A percentile compares a stretch with the other conserved stretches of the same genome.
phyloP scores from a whole-genome alignment of 148 eudicot species.

The Amaranthus cruentus region DNA sequence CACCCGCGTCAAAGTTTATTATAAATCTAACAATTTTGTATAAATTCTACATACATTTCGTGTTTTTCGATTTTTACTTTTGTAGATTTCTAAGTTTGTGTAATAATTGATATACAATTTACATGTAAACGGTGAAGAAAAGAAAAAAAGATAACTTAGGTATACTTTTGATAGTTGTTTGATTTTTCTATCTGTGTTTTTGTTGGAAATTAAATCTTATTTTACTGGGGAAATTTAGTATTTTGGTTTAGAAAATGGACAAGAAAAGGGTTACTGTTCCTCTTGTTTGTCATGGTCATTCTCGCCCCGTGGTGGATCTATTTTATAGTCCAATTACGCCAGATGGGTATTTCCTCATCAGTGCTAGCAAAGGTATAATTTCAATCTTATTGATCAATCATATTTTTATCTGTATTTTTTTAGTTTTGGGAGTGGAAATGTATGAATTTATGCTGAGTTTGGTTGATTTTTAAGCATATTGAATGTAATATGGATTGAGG shows the following conservation, averaged over 20 bases:
- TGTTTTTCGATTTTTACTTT: neutral
- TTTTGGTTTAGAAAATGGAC: constrained; percentile 38
- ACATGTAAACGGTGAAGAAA: neutral
- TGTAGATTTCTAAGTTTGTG: constrained; percentile 26
- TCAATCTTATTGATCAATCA: neutral
- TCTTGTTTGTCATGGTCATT: constrained; percentile 86
- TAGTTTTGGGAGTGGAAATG: constrained; percentile 4
- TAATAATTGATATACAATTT: constrained; percentile 11
- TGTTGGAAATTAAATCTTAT: constrained; percentile 7
- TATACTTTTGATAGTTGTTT: neutral
- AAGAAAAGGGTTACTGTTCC: constrained; percentile 69
- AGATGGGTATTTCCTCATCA: constrained; percentile 74
- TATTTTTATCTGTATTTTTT: neutral
- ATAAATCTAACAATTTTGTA: constrained; percentile 21
- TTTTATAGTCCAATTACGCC: constrained; percentile 81
- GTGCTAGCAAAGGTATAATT: constrained; percentile 80
- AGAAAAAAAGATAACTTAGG: too few species aligned
- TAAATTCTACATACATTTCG: constrained; percentile 16
- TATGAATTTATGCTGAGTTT: neutral
- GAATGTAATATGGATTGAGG: constrained; percentile 7
- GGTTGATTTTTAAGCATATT: neutral
- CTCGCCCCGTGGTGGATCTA: constrained; percentile 86
- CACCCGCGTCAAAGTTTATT: constrained; percentile 23
- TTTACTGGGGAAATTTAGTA: constrained; percentile 14
- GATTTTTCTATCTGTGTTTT: constrained; percentile 21